Evolutionary conservation across 2,329 filamentous ascomycete genomes (phyloP), one percentile per base, ranked within the genome.

Genomic region (Cercospora sp.): DNA sequence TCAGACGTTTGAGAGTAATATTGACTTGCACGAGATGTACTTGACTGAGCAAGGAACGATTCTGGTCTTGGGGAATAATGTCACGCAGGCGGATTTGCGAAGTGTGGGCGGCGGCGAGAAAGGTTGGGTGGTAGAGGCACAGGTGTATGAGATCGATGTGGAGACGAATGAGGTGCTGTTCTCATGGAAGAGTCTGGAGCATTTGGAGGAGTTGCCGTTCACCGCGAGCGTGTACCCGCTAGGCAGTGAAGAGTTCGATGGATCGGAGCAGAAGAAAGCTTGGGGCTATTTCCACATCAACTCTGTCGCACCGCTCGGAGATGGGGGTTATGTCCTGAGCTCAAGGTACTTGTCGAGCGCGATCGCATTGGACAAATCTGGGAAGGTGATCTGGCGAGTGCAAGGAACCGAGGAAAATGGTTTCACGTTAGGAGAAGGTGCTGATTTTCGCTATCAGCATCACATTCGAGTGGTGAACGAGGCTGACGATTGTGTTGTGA

Each of bases 131-230:
- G 72, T 74, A 8, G 78, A 73, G 26, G 70, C 70, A 6, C 71
- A 72, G 32, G 68, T 70, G n/a, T 70, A 72, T 43, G 71, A 73
- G 61, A 76, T 81, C 28, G 75, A 81, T n/a, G 76, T 81, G 34
- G 74, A 67, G 28, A 79, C 78, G 1, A 77, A 78, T 12, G 69
- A 77, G 12, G 64, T 80, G 3, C 58, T 80, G 0, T 81, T 80
- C 45, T 70, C 77, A 26, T 81, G 79, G 79, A 78, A 77, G 12
- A 75, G 75, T 60, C 77, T 79, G 0, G 74, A 80, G 9, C 78
- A 81, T 59, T 77, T 79, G 0, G 74, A 80, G 3, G 74, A 79
- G 26, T 40, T 73, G 10, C 71, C 71, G 6, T 40, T 73, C 34
- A 67, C 6, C n/a, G 70, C 66, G 81, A 71, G 83, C 1, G 78